Evolutionary conservation across 73 alveolate species (phyloP), one percentile per base, ranked within the genome.

Genomic region (Paramecium biaurelia): DNA sequence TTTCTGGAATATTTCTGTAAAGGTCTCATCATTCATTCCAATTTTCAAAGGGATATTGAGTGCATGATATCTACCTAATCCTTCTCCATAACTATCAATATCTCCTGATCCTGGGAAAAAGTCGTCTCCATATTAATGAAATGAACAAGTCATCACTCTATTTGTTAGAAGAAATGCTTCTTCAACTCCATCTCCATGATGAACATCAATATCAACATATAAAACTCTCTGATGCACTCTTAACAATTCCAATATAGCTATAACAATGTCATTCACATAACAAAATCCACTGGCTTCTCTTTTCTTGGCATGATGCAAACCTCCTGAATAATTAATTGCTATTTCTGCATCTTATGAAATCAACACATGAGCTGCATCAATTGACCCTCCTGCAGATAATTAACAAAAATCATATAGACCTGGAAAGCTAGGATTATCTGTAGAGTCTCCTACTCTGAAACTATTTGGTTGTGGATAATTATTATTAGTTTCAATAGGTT

Each of bases 121-220:
- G 59, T 98, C 99, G 68, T 98, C 99, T 8, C 99, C 99, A 92
- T 94, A 98, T 93, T 97, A 92, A 93, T 98, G 99, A 92, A 98
- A 96, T 14, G 99, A 95, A n/a, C 96, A 93, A 34, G 99, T 98
- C 99, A 98, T 96, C 34, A 98, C 99, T 88, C 99, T 92, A 93
- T 97, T 95, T 15, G 99, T 97, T 42, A 95, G 86, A 92, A 95
- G 97, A 92, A 98, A 98, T 21, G 99, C 99, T 89, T 98, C 99
- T 94, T 98, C 99, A n/a, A 98, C 99, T 37, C 99, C 99, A 92
- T 98, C 99, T 10, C 99, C 99, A 94, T 98, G 99, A 87, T 98
- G 99, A 47, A 97, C 98, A 93, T 98, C 99, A 6, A 98, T 97
- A 93, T 98, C 99, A 56, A 98, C 95, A 93, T 98, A 98, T 49